Conservation (phyloP, 768 basidiomycete species). For the Termitomyces sp. region DNA sequence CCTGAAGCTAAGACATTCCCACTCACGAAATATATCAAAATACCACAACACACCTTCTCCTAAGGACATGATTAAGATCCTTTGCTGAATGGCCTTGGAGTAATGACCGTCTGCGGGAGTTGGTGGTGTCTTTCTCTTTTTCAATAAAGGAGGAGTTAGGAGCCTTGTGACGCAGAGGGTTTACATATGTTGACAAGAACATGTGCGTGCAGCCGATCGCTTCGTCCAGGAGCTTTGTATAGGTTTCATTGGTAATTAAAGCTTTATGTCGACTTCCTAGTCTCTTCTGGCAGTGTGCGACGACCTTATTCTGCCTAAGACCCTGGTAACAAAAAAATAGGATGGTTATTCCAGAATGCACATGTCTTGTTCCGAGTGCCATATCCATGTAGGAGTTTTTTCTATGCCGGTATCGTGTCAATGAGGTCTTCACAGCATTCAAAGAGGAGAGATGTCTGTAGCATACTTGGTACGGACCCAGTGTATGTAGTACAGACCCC, state of each 20-base stretch:
- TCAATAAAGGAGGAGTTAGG: not conserved
- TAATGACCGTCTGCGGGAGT: not conserved
- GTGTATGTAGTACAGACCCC: too few relatives aligned
- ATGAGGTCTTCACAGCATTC: too few relatives aligned
- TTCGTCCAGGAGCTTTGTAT: not conserved
- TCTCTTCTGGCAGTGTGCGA: too few relatives aligned
- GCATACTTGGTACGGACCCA: too few relatives aligned
- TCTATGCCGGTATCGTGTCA: too few relatives aligned
- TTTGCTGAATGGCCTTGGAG: not conserved
- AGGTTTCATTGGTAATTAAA: not conserved
- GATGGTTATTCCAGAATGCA: too few relatives aligned
- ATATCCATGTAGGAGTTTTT: too few relatives aligned
- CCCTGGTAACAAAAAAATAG: too few relatives aligned
- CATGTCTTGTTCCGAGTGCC: too few relatives aligned
- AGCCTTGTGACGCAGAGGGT: slow-evolving; percentile 14
- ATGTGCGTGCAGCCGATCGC: not conserved
- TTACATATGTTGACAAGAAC: slow-evolving; percentile 9
- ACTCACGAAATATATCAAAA: not conserved
- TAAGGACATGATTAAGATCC: slow-evolving; percentile 17
- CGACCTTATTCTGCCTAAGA: too few relatives aligned
- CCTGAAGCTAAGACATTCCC: not conserved
- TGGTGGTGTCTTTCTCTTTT: not conserved
- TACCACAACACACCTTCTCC: slow-evolving; percentile 21
- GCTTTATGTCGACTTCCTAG: too few relatives aligned
- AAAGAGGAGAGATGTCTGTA: too few relatives aligned